These are phyloP conservation scores for Leishmania tropica DNA, from an alignment of 208 protist genomes.

Conservation along the genomic window DNA sequence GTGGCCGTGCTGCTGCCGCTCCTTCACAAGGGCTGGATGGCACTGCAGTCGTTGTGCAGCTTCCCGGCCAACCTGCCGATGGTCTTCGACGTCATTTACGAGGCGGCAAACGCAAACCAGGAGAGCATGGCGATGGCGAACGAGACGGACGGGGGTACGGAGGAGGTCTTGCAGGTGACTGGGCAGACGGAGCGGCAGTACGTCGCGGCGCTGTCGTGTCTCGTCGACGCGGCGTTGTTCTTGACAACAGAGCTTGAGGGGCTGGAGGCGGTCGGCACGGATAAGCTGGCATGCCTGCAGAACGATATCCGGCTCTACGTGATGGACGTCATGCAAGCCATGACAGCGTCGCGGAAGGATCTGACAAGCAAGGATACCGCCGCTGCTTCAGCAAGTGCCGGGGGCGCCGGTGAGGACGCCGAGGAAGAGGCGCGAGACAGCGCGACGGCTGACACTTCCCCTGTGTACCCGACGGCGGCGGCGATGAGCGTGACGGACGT, in stretches of 20 bases:
- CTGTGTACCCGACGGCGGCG: slow-evolving; percentile 54
- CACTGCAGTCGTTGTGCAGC: slow-evolving; percentile 48
- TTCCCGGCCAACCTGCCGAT: slow-evolving; percentile 60
- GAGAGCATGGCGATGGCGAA: slow-evolving; percentile 36
- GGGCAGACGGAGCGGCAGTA: slow-evolving; percentile 42
- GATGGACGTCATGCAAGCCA: slow-evolving; percentile 46
- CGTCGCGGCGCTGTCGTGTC: slow-evolving; percentile 37
- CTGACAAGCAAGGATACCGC: slow-evolving; percentile 15
- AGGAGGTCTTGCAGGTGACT: slow-evolving; percentile 40
- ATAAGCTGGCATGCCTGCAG: slow-evolving; percentile 49
- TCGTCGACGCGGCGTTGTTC: slow-evolving; percentile 53
- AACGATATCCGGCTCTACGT: slow-evolving; percentile 42
- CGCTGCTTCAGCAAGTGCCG: slow-evolving; percentile 7
- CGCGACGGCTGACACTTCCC: slow-evolving; percentile 4
- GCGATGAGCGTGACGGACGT: slow-evolving; percentile 61
- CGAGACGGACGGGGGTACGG: slow-evolving; percentile 12
- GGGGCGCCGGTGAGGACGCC: background rate
- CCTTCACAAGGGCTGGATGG: slow-evolving; percentile 82
- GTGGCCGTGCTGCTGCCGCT: slow-evolving; percentile 65
- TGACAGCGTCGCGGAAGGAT: slow-evolving; percentile 62
- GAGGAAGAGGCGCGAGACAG: background rate
- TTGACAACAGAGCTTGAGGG: slow-evolving; percentile 62
- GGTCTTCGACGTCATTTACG: slow-evolving; percentile 68
- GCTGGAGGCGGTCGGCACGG: slow-evolving; percentile 37
- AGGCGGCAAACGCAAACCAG: slow-evolving; percentile 43